Evolutionary conservation across 805 yeast genomes (phyloP).

Genomic region (Kuraishia hungarica): DNA sequence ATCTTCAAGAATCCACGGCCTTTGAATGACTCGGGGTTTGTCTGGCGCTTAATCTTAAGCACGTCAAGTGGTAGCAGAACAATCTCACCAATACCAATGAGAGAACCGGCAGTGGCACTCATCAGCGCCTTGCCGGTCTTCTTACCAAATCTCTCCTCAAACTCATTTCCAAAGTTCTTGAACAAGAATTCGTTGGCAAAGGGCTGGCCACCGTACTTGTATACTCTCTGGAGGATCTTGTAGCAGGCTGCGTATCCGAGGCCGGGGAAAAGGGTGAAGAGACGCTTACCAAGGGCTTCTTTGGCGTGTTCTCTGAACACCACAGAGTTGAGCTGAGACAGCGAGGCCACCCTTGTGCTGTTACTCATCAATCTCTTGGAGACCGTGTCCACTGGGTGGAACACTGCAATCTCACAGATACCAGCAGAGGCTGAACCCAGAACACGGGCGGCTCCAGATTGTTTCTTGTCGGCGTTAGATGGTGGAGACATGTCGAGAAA

Average conservation of each 20-base stretch:
- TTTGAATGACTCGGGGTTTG: constrained; percentile 98
- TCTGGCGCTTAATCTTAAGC: constrained; percentile 95
- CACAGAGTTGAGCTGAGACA: constrained; percentile 69
- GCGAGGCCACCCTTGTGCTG: constrained; percentile 55
- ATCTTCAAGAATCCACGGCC: constrained; percentile 94
- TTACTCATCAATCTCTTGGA: constrained; percentile 92
- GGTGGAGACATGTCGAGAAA: constrained; percentile 8
- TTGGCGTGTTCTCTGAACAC: constrained; percentile 78
- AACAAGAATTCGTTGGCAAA: constrained; percentile 90
- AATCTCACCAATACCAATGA: constrained; percentile 94
- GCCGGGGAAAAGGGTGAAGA: constrained; percentile 91
- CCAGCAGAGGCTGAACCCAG: constrained; percentile 99
- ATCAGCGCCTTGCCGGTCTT: constrained; percentile 96
- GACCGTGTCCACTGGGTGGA: constrained; percentile 98
- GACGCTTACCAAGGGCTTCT: constrained; percentile 60
- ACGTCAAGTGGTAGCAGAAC: constrained; percentile 93
- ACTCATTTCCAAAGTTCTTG: constrained; percentile 59
- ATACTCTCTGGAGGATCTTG: constrained; percentile 93
- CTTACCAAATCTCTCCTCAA: constrained; percentile 74
- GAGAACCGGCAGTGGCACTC: constrained; percentile 95
- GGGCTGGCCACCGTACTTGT: constrained; percentile 99
- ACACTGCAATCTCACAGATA: constrained; percentile 89
- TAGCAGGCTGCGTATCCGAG: constrained; percentile 97
- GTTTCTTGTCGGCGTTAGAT: constrained; percentile 55
- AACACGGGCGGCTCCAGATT: constrained; percentile 83